phyloP scores from a whole-genome alignment of 495 filamentous ascomycete species.

The Penicillium pulvis region DNA sequence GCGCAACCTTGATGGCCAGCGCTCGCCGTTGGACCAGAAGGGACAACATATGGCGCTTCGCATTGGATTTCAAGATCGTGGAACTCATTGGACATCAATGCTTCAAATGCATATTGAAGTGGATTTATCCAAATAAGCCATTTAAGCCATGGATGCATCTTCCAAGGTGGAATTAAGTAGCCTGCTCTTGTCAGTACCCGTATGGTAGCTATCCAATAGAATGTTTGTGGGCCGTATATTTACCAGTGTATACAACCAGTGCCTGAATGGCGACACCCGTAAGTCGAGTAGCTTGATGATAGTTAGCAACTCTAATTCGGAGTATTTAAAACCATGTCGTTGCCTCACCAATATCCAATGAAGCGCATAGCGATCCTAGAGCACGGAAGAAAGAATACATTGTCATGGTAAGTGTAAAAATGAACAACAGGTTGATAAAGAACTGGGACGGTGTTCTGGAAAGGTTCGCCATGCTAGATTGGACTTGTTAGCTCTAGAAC shows the following conservation, averaged over 20 bases:
- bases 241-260: slow-evolving; percentile 72
- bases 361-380: slow-evolving; percentile 63
- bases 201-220: neutral
- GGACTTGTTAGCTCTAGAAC: neutral
- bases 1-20: slow-evolving; percentile 61
- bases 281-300: slow-evolving; percentile 44
- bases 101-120: slow-evolving; percentile 73
- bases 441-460: slow-evolving; percentile 73
- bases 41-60: slow-evolving; percentile 58
- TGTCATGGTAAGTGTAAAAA: slow-evolving; percentile 64
- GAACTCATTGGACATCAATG: slow-evolving; percentile 63
- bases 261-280: slow-evolving; percentile 65
- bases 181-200: slow-evolving; percentile 38
- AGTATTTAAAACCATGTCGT: neutral
- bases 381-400: slow-evolving; percentile 82
- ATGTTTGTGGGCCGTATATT: neutral
- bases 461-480: slow-evolving; percentile 58
- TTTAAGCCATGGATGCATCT: slow-evolving; percentile 80
- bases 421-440: slow-evolving; percentile 73
- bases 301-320: neutral
- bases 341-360: slow-evolving; percentile 57
- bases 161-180: slow-evolving; percentile 69
- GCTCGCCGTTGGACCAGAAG: slow-evolving; percentile 60
- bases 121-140: slow-evolving; percentile 82
- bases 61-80: slow-evolving; percentile 49